Evolutionary conservation across 352 stramenopile genomes (phyloP), one percentile per base, ranked within the genome.

Genomic region (Globisporangium okanoganense): DNA sequence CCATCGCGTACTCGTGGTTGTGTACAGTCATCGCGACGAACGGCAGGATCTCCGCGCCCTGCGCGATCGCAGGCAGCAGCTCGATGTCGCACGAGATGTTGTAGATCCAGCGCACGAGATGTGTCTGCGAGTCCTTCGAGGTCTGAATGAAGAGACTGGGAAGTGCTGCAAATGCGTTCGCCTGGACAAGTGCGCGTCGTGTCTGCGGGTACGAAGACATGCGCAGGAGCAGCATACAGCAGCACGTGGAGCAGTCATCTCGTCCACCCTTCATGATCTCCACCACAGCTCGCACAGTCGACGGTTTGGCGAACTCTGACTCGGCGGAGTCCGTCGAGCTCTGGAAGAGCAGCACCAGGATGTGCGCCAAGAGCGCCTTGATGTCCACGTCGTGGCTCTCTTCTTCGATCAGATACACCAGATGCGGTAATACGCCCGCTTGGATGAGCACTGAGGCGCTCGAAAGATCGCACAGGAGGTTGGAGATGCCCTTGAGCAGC

Each of bases 71-170:
- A 2, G 33, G 48, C 5, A 86, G 57, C 12, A 90, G 54, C 5
- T 61, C 52, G 0, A 13, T 48, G 50, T 87, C 77, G 24, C 75
- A 83, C 1, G 79, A 79, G 29, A 88, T 58, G 53, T 87, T 88
- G 73, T 85, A 92, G 16, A 90, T 35, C 36, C 74, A 72, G 9
- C 75, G 75, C 48, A 92, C 58, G 36, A 92, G 68, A 4, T 87
- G 56, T 27, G 67, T 49, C 48, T 82, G 69, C 0, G 70, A 67
- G n/a, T 72, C 62, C 13, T 69, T 62, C 22, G 69, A 63, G 27
- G 65, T 59, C n/a, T 76, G 67, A 8, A 69, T 24, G 4, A 83
- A 71, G 1, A 85, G 67, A 22, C 44, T 58, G 38, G 78, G 67
- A 6, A 87, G 41, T 20, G 64, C 63, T 33, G 29, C 45, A n/a